phyloP scores from a whole-genome alignment of 257 asterid genomes.

The Anisodus tanguticus region DNA sequence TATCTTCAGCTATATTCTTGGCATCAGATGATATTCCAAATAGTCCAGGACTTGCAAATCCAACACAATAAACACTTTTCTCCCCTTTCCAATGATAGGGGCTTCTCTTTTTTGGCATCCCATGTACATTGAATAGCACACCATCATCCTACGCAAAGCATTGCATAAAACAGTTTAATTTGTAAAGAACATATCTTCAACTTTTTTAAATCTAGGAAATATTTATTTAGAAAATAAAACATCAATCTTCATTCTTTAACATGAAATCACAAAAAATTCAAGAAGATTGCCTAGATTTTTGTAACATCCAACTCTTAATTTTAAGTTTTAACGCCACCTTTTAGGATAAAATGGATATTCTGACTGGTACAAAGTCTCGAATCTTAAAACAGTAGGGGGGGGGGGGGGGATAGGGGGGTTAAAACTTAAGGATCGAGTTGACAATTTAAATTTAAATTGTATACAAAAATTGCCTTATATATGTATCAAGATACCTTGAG shows the following conservation, averaged over 20 bases:
- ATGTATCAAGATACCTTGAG: constrained; percentile 38
- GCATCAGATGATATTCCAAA: constrained; percentile 57
- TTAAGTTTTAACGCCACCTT: too few relatives aligned
- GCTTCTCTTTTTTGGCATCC: constrained; percentile 49
- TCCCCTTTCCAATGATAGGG: constrained; percentile 63
- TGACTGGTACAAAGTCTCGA: too few relatives aligned
- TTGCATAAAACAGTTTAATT: not conserved
- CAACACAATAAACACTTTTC: constrained; percentile 56
- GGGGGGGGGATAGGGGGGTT: too few relatives aligned
- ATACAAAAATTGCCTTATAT: too few relatives aligned
- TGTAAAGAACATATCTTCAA: not conserved
- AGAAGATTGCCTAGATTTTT: too few relatives aligned
- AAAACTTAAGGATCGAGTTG: too few relatives aligned
- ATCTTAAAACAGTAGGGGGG: too few relatives aligned
- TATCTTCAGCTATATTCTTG: constrained; percentile 46
- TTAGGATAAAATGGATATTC: too few relatives aligned
- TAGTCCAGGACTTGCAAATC: constrained; percentile 53
- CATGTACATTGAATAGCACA: constrained; percentile 48
- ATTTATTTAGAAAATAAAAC: too few relatives aligned
- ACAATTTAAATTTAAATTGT: too few relatives aligned
- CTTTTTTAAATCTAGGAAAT: not conserved
- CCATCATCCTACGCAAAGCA: constrained; percentile 48
- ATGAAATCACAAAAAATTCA: too few relatives aligned
- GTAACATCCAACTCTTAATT: too few relatives aligned
- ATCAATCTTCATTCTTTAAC: not conserved